A percentile compares a stretch with the other conserved stretches of the same genome.
Conservation (phyloP, 352 stramenopile species). For the Phytophthora parvispora region DNA sequence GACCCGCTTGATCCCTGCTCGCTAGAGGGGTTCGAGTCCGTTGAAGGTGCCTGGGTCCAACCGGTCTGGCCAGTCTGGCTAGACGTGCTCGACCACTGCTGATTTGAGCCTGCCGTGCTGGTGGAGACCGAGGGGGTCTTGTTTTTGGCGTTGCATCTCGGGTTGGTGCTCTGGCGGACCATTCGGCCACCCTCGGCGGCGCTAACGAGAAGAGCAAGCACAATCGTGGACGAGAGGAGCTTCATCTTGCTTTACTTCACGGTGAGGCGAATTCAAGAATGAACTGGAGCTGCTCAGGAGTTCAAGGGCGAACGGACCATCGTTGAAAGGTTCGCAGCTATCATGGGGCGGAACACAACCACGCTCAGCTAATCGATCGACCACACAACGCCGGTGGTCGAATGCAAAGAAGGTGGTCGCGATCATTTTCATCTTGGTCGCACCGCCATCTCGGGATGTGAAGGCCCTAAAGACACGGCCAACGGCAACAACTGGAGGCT, state of each 20-base stretch:
- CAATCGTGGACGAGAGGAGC: conserved; percentile 21
- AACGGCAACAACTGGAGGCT: not conserved
- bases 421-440: conserved; percentile 34
- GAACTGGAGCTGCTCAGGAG: not conserved
- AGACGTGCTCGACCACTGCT: conserved; percentile 11
- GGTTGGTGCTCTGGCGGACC: conserved; percentile 20
- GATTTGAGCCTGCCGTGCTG: conserved; percentile 6
- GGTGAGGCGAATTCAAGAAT: conserved; percentile 18
- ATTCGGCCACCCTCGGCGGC: conserved; percentile 13
- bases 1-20: not conserved
- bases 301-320: not conserved
- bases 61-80: conserved; percentile 14
- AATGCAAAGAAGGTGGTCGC: conserved; percentile 16
- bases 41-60: conserved; percentile 9
- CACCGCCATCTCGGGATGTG: conserved; percentile 19
- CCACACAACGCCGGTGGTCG: conserved; percentile 12
- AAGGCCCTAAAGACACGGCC: not conserved
- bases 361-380: conserved; percentile 4
- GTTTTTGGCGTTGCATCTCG: conserved; percentile 26
- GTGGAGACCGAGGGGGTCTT: conserved; percentile 5
- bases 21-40: not conserved
- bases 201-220: conserved; percentile 18
- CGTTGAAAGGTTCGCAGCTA: not conserved
- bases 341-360: conserved; percentile 6
- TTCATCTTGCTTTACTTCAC: conserved; percentile 23